phyloP scores from a whole-genome alignment of 2,329 filamentous ascomycete species.

The Fusarium nygamai region DNA sequence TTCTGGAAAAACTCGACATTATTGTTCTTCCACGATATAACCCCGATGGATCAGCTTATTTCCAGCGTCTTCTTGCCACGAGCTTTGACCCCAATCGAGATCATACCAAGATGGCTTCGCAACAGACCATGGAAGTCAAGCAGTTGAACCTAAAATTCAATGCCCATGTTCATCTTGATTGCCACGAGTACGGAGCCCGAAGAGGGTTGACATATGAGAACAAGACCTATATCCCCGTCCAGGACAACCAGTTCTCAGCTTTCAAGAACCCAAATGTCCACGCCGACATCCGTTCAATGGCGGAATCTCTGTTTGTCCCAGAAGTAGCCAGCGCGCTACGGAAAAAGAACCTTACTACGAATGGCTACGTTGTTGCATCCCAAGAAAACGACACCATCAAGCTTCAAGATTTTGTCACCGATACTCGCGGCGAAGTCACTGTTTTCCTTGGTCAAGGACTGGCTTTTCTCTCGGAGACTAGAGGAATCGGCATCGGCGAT shows the following conservation, averaged over 20 bases:
- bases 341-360: slow-evolving; percentile 37
- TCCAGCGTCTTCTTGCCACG: slow-evolving; percentile 43
- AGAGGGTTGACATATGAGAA: background rate
- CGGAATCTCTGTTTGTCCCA: slow-evolving; percentile 42
- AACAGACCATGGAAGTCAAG: slow-evolving; percentile 47
- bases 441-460: slow-evolving; percentile 44
- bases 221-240: slow-evolving; percentile 33
- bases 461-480: slow-evolving; percentile 45
- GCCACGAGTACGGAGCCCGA: slow-evolving; percentile 46
- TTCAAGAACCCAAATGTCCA: slow-evolving; percentile 50
- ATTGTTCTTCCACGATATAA: slow-evolving; percentile 47
- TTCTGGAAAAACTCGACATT: slow-evolving; percentile 45
- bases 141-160: slow-evolving; percentile 40
- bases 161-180: slow-evolving; percentile 46
- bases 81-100: slow-evolving; percentile 49
- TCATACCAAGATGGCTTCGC: slow-evolving; percentile 45
- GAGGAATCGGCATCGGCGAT: slow-evolving; percentile 44
- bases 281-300: slow-evolving; percentile 42
- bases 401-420: slow-evolving; percentile 44
- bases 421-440: slow-evolving; percentile 44
- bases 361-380: slow-evolving; percentile 41
- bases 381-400: slow-evolving; percentile 33
- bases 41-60: slow-evolving; percentile 48
- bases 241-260: slow-evolving; percentile 46
- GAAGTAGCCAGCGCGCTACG: slow-evolving; percentile 39